Conservation (phyloP, 306 rosid species). For the Vigna mungo region DNA sequence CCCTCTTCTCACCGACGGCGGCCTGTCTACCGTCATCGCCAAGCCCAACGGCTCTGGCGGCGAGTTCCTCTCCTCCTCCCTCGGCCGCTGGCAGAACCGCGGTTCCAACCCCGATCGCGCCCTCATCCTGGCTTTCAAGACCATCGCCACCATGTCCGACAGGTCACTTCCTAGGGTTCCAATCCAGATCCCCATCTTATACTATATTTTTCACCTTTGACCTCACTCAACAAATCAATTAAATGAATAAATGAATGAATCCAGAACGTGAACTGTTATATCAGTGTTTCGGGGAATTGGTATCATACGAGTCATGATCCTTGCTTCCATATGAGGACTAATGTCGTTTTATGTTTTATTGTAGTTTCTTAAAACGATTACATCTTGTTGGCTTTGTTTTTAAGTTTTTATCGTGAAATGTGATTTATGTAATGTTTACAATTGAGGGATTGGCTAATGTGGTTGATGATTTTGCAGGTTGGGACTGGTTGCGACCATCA, state of each 20-base stretch:
- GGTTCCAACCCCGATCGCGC: conserved; percentile 95
- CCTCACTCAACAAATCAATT: neutral
- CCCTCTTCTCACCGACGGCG: conserved; percentile 86
- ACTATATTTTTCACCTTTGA: neutral
- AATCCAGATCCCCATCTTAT: neutral
- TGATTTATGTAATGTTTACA: neutral
- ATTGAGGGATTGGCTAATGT: conserved; percentile 47
- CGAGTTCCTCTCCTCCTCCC: conserved; percentile 88
- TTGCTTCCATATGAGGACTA: neutral
- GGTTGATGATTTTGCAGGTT: conserved; percentile 72
- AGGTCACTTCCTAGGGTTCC: conserved; percentile 55
- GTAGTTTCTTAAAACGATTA: no score
- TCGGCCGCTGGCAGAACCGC: conserved; percentile 98
- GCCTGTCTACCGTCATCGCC: conserved; percentile 86
- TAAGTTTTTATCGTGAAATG: neutral
- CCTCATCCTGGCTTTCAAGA: conserved; percentile 84
- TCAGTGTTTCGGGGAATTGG: neutral
- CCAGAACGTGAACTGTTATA: neutral
- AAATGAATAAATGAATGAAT: neutral
- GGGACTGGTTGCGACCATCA: conserved; percentile 94
- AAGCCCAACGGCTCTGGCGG: conserved; percentile 86
- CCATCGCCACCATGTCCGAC: conserved; percentile 96
- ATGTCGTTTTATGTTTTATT: neutral
- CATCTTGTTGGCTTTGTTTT: neutral
- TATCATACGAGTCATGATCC: neutral